Percentiles rank a stretch among this genome's conserved stretches.
Evolutionary conservation across 345 rosid genomes (phyloP).

Genomic region (Luvunga scandens): DNA sequence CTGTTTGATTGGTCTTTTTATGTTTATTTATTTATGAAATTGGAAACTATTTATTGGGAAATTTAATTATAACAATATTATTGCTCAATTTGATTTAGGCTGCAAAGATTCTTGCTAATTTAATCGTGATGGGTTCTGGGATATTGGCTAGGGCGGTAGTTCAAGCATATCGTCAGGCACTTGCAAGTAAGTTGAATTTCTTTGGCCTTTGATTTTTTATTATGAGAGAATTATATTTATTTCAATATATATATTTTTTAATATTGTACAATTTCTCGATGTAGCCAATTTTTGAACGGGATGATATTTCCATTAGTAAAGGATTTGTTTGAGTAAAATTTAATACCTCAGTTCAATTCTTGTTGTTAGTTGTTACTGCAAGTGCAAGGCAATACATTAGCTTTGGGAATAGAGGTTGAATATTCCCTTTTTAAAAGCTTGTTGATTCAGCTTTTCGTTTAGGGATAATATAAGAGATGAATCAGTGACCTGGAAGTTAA

Average conservation of each 20-base stretch:
- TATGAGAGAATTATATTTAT: neutral
- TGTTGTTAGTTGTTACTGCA: too few relatives aligned
- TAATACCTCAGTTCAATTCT: too few relatives aligned
- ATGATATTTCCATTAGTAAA: too few relatives aligned
- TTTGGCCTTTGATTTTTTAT: conserved; percentile 2
- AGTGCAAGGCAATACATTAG: too few relatives aligned
- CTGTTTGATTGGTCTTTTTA: too few relatives aligned
- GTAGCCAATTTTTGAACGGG: too few relatives aligned
- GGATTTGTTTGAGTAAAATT: too few relatives aligned
- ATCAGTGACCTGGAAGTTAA: neutral
- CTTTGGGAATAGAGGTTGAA: neutral
- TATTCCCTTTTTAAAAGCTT: neutral
- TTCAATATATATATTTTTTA: neutral
- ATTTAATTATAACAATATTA: too few relatives aligned
- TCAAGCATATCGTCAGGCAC: conserved; percentile 90
- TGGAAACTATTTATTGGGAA: too few relatives aligned
- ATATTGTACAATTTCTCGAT: too few relatives aligned
- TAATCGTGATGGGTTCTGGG: conserved; percentile 68
- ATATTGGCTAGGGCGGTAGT: conserved; percentile 55
- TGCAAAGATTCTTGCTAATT: conserved; percentile 57
- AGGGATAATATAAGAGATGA: neutral
- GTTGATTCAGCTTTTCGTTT: neutral
- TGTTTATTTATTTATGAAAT: too few relatives aligned
- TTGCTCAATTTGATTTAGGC: conserved; percentile 40
- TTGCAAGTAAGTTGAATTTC: conserved; percentile 45